Evolutionary conservation across 352 stramenopile species (phyloP).

Genomic region (Phytophthora uliginosa): DNA sequence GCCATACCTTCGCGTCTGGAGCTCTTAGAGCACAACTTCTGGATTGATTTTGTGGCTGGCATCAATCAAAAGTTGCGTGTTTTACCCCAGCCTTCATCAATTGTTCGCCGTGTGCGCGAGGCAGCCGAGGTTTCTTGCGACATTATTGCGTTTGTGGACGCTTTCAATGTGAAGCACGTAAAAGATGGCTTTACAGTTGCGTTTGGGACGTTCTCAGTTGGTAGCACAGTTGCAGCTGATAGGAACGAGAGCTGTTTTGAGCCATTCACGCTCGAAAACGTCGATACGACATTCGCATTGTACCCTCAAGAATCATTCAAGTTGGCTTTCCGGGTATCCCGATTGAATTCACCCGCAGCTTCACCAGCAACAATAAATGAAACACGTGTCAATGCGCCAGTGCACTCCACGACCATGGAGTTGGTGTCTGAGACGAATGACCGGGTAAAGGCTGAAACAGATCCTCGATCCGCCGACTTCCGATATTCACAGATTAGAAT

Average conservation of each 20-base stretch:
- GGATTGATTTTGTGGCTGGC: conserved; percentile 86
- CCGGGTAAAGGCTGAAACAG: conserved; percentile 33
- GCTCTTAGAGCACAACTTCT: conserved; percentile 83
- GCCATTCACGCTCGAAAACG: conserved; percentile 32
- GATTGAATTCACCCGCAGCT: conserved; percentile 19
- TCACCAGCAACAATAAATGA: conserved; percentile 9
- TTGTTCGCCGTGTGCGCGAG: conserved; percentile 41
- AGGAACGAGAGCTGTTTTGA: conserved; percentile 60
- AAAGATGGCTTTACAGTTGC: conserved; percentile 63
- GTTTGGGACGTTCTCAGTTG: conserved; percentile 69
- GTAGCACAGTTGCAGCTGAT: conserved; percentile 38
- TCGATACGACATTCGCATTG: conserved; percentile 40
- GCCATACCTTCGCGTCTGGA: conserved; percentile 74
- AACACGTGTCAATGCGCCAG: neutral
- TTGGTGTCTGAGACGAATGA: conserved; percentile 27
- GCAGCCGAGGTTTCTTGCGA: conserved; percentile 41
- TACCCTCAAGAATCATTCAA: conserved; percentile 71
- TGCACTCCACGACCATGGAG: conserved; percentile 4
- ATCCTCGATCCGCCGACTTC: conserved; percentile 72
- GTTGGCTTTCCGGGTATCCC: conserved; percentile 67
- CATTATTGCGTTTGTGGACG: conserved; percentile 57
- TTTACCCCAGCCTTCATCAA: conserved; percentile 67
- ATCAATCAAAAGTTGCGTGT: conserved; percentile 78
- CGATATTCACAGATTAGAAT: conserved; percentile 82
- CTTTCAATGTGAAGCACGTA: conserved; percentile 71